Conservation (phyloP, 164 flowering plant species). For the Nymphaea thermarum region DNA sequence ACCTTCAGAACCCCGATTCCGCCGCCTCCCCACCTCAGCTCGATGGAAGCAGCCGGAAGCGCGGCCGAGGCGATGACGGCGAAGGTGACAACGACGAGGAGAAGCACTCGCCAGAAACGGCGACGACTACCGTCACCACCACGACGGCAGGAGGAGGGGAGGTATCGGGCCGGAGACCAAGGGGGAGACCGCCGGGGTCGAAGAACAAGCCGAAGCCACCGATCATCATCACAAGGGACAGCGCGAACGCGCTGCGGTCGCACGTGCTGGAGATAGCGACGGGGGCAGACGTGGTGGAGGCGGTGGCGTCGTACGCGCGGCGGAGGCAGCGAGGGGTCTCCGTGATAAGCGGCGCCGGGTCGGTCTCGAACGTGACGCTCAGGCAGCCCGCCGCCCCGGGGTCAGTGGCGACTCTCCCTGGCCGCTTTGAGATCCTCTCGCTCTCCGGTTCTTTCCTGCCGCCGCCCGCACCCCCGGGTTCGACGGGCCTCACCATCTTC, state of each 20-base stretch:
- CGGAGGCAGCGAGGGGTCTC: conserved; percentile 22
- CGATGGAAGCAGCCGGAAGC: conserved; percentile 3
- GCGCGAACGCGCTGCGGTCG: conserved; percentile 19
- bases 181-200: conserved; percentile 26
- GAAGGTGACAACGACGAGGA: conserved; percentile 1
- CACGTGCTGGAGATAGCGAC: conserved; percentile 20
- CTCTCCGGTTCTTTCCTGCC: conserved; percentile 23
- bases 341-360: conserved; percentile 18
- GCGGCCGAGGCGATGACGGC: background rate
- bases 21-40: conserved; percentile 2
- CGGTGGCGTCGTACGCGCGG: conserved; percentile 14
- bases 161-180: conserved; percentile 12
- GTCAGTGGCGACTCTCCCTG: conserved; percentile 13
- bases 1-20: conserved; percentile 15
- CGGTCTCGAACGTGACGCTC: conserved; percentile 17
- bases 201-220: conserved; percentile 30
- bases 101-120: conserved; percentile 14
- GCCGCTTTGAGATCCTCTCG: conserved; percentile 22
- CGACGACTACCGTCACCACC: conserved; percentile 7
- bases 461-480: conserved; percentile 25
- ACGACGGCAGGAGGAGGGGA: conserved; percentile 2
- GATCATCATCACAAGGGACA: conserved; percentile 18
- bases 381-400: conserved; percentile 20
- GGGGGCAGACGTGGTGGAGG: conserved; percentile 18
- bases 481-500: conserved; percentile 18